Evolutionary conservation across 345 rosid genomes (phyloP), one percentile per base, ranked within the genome.

Genomic region (Nasturtium officinale): DNA sequence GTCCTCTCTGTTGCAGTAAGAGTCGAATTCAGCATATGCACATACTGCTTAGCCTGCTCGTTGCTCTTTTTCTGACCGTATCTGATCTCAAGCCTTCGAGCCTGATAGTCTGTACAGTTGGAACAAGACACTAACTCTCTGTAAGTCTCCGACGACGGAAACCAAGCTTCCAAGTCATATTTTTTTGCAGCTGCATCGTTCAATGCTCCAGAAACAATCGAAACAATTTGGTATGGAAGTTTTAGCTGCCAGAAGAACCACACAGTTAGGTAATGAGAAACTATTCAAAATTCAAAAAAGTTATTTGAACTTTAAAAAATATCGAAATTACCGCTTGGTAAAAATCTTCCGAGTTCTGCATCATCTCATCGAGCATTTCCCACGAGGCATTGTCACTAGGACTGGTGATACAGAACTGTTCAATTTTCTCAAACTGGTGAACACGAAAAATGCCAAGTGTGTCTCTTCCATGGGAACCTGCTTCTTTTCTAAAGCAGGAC

Each of bases 371-470:
- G 0, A 83, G 96, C 99, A 91, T 90, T 1, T 80, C 83, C 99
- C 96, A 95, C 1, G 99, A 95, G 15, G 85, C 89, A 52, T 85
- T 86, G 33, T 82, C 96, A 72, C 83, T 90, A 21, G 99, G 99
- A 74, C 90, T 73, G 21, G 99, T 91, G 60, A 91, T 55, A 83
- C 98, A 95, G 55, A 95, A 91, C 78, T 91, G 99, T 78, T 95
- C 99, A 47, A 95, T 85, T 71, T 95, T 95, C 87, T 95, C 99
- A 83, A 95, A 91, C 74, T 95, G 99, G 81, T 95, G 98, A 81
- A 95, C 98, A 53, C 99, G 87, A 83, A 95, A 95, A 68, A 95
- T 91, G 70, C 98, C 99, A 64, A 95, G 81, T 26, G 96, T 90
- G 64, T 95, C 98, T 67, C 96, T 91, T 61, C 99, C 99, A 58